phyloP scores from a whole-genome alignment of 176 grass and related monocot genomes.

The Tillandsia fasciculata region DNA sequence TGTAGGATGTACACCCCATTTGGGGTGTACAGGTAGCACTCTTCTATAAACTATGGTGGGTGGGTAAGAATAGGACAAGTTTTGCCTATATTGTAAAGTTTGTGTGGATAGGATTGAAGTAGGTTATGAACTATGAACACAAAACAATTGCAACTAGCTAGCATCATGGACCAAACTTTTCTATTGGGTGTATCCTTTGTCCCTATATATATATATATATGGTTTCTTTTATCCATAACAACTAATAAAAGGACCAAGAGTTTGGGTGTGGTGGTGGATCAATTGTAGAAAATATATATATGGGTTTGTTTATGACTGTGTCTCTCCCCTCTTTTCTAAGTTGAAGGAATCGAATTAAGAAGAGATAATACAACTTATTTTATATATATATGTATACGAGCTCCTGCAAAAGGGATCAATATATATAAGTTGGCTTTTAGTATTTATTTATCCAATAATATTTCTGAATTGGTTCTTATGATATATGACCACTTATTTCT shows the following conservation, averaged over 20 bases:
- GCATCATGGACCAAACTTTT: neutral
- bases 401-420: too few relatives aligned
- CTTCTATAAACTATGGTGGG: neutral
- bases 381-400: too few relatives aligned
- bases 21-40: too few relatives aligned
- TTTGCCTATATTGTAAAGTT: neutral
- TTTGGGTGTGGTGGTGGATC: neutral
- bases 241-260: neutral
- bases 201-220: neutral
- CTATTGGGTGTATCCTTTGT: neutral
- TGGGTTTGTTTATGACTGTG: neutral
- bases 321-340: too few relatives aligned
- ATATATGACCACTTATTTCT: too few relatives aligned
- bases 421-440: too few relatives aligned
- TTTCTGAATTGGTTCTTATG: too few relatives aligned
- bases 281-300: neutral
- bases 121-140: neutral
- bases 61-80: neutral
- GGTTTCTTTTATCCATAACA: neutral
- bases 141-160: conserved; percentile 17
- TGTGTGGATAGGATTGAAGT: conserved; percentile 1
- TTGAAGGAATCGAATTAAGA: too few relatives aligned
- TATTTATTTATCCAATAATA: too few relatives aligned
- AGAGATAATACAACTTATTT: too few relatives aligned
- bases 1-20: too few relatives aligned